Evolutionary conservation across 352 stramenopile genomes (phyloP), one percentile per base, ranked within the genome.

Genomic region (Phytophthora crassamura): DNA sequence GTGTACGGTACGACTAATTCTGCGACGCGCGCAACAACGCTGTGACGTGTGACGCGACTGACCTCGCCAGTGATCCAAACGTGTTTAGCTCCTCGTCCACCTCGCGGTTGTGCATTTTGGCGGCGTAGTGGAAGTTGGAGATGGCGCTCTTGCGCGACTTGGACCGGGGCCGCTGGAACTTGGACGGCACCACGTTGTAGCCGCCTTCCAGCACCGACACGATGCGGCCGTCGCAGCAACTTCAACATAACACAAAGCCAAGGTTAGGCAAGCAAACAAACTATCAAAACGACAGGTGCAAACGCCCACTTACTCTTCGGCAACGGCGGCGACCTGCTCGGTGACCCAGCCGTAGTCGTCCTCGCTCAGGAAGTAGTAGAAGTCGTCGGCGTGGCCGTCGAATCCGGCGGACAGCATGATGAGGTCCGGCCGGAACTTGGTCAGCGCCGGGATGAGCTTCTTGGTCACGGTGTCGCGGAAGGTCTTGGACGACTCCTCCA

Each of bases 191-290:
- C 11, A 89, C 75, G 46, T 88, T 89, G 75, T 98, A 99, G 39
- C 96, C 95, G 59, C 96, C 96, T 67, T 99, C 96, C 15, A 99
- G 76, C 39, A 98, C 91, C 41, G 93, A 98, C 22, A 99, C 88
- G 48, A 99, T 86, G 48, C 92, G 86, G 7, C 96, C 96, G 7
- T 98, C 72, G 63, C 96, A 98, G 67, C 75, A 90, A 48, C 81
- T 90, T 33, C 41, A 47, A 20, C 48, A 28, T 12, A 51, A 32
- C 52, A 46, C 32, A 16, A 55, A 36, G 30, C 15, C 20, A 58
- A 63, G 28, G 38, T 67, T 22, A 67, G 43, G 9, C 25, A 11
- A 49, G 16, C n/a, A 22, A 25, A 7, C 33, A 51, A 7, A 16
- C 4, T 45, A 50, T 32, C n/a, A 41, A 15, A 11, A 25, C 3